Conservation (phyloP, 1,284 basidiomycete species). For the Ustilago esculenta region DNA sequence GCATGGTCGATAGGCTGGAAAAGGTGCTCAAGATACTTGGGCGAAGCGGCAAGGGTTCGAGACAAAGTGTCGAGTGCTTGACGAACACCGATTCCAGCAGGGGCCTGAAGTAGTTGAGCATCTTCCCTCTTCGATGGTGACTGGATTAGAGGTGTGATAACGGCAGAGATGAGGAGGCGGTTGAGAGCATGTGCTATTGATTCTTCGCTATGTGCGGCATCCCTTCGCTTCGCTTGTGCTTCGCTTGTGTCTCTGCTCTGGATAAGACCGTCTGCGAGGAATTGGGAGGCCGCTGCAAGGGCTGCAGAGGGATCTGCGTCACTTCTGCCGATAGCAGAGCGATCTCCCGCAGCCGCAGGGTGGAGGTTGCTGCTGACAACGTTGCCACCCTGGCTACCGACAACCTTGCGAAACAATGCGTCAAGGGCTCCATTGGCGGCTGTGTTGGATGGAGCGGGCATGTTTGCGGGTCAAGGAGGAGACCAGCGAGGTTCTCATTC, state of each 20-base stretch:
- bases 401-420: slow-evolving; percentile 21
- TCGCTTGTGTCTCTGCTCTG: not conserved
- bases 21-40: slow-evolving; percentile 45
- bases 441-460: slow-evolving; percentile 10
- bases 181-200: slow-evolving; percentile 38
- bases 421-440: slow-evolving; percentile 16
- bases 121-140: slow-evolving; percentile 6
- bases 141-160: slow-evolving; percentile 28
- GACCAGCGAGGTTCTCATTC: not conserved
- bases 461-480: not conserved
- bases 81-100: slow-evolving; percentile 10
- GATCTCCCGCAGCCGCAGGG: not conserved
- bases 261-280: slow-evolving; percentile 18
- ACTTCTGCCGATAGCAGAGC: not conserved
- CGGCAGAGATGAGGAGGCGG: slow-evolving; percentile 31
- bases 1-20: slow-evolving; percentile 12
- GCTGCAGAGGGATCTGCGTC: slow-evolving; percentile 12
- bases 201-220: slow-evolving; percentile 24
- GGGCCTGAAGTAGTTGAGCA: not conserved
- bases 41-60: slow-evolving; percentile 22
- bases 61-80: slow-evolving; percentile 39
- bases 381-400: not conserved
- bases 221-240: not conserved
- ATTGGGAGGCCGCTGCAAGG: slow-evolving; percentile 35
- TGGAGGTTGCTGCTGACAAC: not conserved